Evolutionary conservation across 1,139 yeast genomes (phyloP).

Genomic region (Taiozyma sp.): DNA sequence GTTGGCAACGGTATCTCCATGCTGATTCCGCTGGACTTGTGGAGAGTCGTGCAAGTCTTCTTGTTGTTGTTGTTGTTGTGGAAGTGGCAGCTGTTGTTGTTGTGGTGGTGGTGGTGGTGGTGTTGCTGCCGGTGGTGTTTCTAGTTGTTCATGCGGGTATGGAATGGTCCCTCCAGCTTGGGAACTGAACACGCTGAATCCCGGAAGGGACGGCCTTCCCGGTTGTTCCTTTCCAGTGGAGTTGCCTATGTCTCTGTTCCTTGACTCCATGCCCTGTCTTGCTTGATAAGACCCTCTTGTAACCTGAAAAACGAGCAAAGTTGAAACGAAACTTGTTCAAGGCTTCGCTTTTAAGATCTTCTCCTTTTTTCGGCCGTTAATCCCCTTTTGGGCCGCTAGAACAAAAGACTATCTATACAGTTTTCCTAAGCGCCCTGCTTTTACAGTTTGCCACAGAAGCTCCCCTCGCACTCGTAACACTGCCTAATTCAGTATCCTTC

Average conservation of each 20-base stretch:
- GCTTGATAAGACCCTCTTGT: background rate
- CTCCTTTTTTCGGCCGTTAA: background rate
- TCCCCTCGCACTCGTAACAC: background rate
- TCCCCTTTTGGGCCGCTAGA: background rate
- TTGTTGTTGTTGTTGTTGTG: background rate
- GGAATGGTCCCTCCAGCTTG: background rate
- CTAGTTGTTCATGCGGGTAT: background rate
- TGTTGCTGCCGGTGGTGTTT: background rate
- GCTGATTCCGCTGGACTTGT: background rate
- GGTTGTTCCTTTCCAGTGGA: background rate
- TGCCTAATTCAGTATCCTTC: no score
- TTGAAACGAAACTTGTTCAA: background rate
- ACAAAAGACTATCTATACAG: no score
- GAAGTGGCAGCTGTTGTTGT: background rate
- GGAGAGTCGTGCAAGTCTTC: no score
- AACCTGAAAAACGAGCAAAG: background rate
- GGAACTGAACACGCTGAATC: background rate
- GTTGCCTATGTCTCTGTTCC: background rate
- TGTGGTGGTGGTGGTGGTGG: background rate
- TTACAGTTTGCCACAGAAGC: no score
- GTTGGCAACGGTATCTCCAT: background rate
- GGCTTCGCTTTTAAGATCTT: background rate
- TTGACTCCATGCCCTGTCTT: background rate
- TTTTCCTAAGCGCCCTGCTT: no score
- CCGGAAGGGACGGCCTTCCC: background rate